Evolutionary conservation across 2,329 filamentous ascomycete species (phyloP), one percentile per base, ranked within the genome.

Genomic region (Colletotrichum incanum): DNA sequence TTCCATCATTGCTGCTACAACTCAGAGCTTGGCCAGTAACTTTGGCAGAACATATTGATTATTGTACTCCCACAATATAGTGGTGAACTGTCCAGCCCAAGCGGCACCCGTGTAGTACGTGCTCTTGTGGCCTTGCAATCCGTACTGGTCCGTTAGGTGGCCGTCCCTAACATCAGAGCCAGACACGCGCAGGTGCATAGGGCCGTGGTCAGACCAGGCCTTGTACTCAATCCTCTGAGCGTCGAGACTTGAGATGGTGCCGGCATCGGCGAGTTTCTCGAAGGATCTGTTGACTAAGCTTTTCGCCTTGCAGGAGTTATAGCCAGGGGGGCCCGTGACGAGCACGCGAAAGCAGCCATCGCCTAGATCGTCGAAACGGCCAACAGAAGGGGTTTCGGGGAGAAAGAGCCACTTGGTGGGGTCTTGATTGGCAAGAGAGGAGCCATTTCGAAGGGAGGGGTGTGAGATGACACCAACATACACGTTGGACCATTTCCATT

Each of bases 71-170:
- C 80, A 83, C 14, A 82, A 47, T 6, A 79, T 75, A 1, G 80
- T 76, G 47, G 78, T 76, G 60, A 81, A 81, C 60, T 82, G 78
- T 16, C 73, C 75, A 3, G 77, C 67, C 67, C 77, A 82, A 1
- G 79, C 78, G 3, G 75, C 81, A 0, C 81, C 83, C 0, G 84
- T 83, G 65, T 81, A 85, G 75, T 78, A 85, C 1, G 83, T 86
- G n/a, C 77, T 80, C 9, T 77, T 75, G 47, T 77, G 72, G 2
- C 83, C 83, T 75, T 85, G 83, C n/a, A 85, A 75, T 0, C 74
- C 78, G 49, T 83, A 81, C 50, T 82, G 73, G 7, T 81, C 66
- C 55, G 80, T 74, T 60, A 84, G 78, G 64, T 82, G 83, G 2
- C 83, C 82, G 2, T 63, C 75, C 16, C 74, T 62, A 9, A 84